Base-by-base conservation (phyloP, 495 filamentous ascomycete species). In the Aspergillus sparsus region DNA sequence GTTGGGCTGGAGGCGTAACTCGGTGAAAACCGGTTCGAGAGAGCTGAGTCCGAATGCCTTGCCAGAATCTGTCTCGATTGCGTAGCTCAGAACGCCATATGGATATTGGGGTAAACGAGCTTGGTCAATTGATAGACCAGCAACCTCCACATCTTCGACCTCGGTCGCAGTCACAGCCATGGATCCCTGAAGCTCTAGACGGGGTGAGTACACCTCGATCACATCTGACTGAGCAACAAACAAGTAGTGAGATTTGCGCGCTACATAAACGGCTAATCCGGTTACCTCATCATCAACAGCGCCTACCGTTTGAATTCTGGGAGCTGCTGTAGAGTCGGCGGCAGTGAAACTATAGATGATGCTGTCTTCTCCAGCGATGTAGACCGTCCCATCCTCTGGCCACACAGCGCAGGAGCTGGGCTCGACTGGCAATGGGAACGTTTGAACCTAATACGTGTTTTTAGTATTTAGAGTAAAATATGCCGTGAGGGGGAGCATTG, bases 81-180 rank as follows among this genome's bases (percentile, higher is more conserved):
- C 42, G 54, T 49, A 57, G 44, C 54, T 35, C 12, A 57, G 6
- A 9, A 57, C 13, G 2, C 54, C 54, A 12, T 49, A 21, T 1
- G 54, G 54, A 15, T 57, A 57, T 11, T 49, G 27, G 31, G 9
- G 7, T 0, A 44, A 57, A n/a, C 42, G 32, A 35, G 6, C 0
- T 15, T 57, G 54, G 41, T 57, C 46, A 44, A 57, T 57, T 11
- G 54, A 57, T 0, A 44, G 33, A 5, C 54, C 54, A 5, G 54
- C 54, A 11, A 57, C 37, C n/a, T 57, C 54, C n/a, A 57, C 36
- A 16, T 57, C 54, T 4, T 57, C 54, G 32, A 31, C 54, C 10
- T 41, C 54, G 6, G 41, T 37, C 21, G 21, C 15, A 57, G n/a
- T 10, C 12, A 13, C 15, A 57, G 31, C 2, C 21, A 27, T 27